Evolutionary conservation across 2,329 filamentous ascomycete genomes (phyloP).

Genomic region (Aureobasidium sp.): DNA sequence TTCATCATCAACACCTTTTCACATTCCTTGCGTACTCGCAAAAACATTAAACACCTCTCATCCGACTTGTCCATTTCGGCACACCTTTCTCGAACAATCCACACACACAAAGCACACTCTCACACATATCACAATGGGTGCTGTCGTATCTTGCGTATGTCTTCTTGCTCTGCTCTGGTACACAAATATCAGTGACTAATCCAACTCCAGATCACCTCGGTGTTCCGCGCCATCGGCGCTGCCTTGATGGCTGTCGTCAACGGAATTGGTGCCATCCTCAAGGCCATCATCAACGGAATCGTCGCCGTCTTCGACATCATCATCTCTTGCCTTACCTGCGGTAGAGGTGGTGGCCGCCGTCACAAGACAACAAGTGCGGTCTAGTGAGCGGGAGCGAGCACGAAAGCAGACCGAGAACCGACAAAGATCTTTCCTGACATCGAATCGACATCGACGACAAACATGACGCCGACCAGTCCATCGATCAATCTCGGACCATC

Average conservation of each 20-base stretch:
- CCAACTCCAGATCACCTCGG: constrained; percentile 27
- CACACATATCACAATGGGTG: constrained; percentile 53
- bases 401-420: neutral
- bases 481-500: neutral
- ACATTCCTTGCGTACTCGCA: constrained; percentile 2
- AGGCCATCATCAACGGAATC: constrained; percentile 39
- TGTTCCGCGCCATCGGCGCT: constrained; percentile 39
- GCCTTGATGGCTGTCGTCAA: constrained; percentile 39
- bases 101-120: neutral
- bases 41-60: neutral
- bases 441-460: neutral
- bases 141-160: constrained; percentile 75
- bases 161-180: neutral
- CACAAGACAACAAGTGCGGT: constrained; percentile 28
- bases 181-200: constrained; percentile 17
- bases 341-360: constrained; percentile 32
- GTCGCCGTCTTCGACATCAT: constrained; percentile 40
- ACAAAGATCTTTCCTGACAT: neutral
- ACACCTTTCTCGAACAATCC: neutral
- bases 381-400: constrained; percentile 18
- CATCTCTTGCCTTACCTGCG: constrained; percentile 42
- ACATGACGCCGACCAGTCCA: neutral
- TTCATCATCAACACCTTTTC: neutral
- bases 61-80: neutral
- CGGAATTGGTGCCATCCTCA: constrained; percentile 36